phyloP scores from a whole-genome alignment of 176 grass and related monocot genomes.

The Oryza glaberrima region DNA sequence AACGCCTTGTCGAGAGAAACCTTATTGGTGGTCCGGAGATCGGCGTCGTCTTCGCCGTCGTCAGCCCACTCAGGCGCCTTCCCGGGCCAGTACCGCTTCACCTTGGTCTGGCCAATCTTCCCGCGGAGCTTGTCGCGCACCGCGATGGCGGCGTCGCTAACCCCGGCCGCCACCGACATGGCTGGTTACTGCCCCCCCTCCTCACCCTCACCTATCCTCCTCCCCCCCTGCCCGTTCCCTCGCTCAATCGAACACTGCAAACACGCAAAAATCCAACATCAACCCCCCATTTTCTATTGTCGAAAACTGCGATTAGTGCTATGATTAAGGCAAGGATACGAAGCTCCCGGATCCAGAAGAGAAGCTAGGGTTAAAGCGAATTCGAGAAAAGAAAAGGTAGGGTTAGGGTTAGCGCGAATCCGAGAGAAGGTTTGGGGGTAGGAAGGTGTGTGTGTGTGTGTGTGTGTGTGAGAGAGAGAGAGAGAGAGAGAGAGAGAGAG shows the following conservation, averaged over 20 bases:
- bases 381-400: neutral
- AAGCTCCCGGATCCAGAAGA: no score
- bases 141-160: constrained; percentile 76
- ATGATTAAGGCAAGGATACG: neutral
- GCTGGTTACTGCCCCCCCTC: neutral
- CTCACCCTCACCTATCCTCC: neutral
- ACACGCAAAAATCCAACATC: neutral
- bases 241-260: neutral
- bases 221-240: neutral
- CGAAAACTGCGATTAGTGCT: neutral
- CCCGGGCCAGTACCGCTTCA: constrained; percentile 88
- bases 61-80: constrained; percentile 81
- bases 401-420: neutral
- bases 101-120: constrained; percentile 97
- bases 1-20: constrained; percentile 78
- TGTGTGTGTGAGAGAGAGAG: no score
- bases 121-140: constrained; percentile 85
- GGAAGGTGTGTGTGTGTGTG: no score
- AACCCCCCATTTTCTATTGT: neutral
- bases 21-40: constrained; percentile 43
- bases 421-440: no score
- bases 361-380: neutral
- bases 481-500: no score
- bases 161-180: constrained; percentile 80
- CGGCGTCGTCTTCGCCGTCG: constrained; percentile 51